Evolutionary conservation across 2,329 filamentous ascomycete species (phyloP).

Genomic region (Helminthosporium solani): DNA sequence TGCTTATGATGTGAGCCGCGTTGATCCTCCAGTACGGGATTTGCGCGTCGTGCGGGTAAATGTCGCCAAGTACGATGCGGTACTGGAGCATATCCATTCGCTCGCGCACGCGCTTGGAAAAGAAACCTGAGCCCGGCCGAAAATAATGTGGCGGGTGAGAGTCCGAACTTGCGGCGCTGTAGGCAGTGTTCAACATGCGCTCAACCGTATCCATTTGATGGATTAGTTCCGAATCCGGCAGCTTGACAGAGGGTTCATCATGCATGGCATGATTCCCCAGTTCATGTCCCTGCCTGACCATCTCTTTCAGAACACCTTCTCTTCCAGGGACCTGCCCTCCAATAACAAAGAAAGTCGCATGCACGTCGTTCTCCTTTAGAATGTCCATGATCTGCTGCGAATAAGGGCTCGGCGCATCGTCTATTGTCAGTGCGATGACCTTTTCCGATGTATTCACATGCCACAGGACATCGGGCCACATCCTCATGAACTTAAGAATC

Average conservation of each 20-base stretch:
- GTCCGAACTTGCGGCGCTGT: conserved; percentile 43
- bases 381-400: conserved; percentile 70
- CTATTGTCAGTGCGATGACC: conserved; percentile 79
- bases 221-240: conserved; percentile 61
- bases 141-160: conserved; percentile 65
- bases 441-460: conserved; percentile 62
- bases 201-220: conserved; percentile 67
- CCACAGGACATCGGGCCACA: conserved; percentile 79
- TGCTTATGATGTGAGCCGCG: conserved; percentile 75
- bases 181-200: conserved; percentile 58
- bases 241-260: conserved; percentile 70
- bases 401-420: conserved; percentile 76
- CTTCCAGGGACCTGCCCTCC: conserved; percentile 68
- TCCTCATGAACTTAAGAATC: conserved; percentile 67
- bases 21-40: conserved; percentile 69
- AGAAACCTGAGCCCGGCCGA: conserved; percentile 81
- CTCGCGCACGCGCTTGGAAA: conserved; percentile 67
- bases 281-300: conserved; percentile 57
- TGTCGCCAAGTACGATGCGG: conserved; percentile 73
- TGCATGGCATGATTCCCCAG: conserved; percentile 87
- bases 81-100: conserved; percentile 64
- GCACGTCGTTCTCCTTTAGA: conserved; percentile 64
- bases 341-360: conserved; percentile 87
- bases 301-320: conserved; percentile 50
- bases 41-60: conserved; percentile 92